Evolutionary conservation across 2,329 filamentous ascomycete genomes (phyloP), one percentile per base, ranked within the genome.

Genomic region (Fusarium verticillioides): DNA sequence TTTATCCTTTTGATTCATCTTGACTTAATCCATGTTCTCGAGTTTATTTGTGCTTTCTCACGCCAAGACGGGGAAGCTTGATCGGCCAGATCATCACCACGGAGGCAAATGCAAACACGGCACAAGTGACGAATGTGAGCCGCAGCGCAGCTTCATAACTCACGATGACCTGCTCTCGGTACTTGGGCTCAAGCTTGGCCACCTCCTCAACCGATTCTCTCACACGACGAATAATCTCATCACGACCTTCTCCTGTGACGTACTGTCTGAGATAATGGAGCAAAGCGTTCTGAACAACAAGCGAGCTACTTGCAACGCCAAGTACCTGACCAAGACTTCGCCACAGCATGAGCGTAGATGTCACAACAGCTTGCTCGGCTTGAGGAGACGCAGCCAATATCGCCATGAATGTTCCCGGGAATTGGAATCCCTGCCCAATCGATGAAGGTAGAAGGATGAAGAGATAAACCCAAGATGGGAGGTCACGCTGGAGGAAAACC

Each of bases 281-380:
- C 58, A 96, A 83, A 2, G 89, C 86, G 76, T 94, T 94, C 82
- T 96, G 93, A 69, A 95, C 84, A 12, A 94, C 88, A 64, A 94
- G 86, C 78, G 91, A 93, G 73, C 90, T 93, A 59, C 87, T 84
- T 2, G 93, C 90, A 49, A 95, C 88, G n/a, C 93, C 93, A 77
- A 95, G 86, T 2, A 95, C 92, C 63, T 87, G 88, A 11, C 93
- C 93, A 9, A 95, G 81, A 65, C 89, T 90, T 61, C 93, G 87
- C 89, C 92, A 94, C 23, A 95, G 83, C 23, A 92, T 87, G 68
- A 95, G 83, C 0, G 93, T 94, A 60, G 88, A 90, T 3, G 92
- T 93, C 18, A 91, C 90, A 44, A 93, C 90, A 19, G 91, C 91
- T 79, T 93, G 91, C 54, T 92, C 89, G 9, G 83, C 78, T 76